These are phyloP conservation scores for Grosmannia serpens DNA, from an alignment of 2,329 filamentous ascomycete species.

Conservation along the genomic window DNA sequence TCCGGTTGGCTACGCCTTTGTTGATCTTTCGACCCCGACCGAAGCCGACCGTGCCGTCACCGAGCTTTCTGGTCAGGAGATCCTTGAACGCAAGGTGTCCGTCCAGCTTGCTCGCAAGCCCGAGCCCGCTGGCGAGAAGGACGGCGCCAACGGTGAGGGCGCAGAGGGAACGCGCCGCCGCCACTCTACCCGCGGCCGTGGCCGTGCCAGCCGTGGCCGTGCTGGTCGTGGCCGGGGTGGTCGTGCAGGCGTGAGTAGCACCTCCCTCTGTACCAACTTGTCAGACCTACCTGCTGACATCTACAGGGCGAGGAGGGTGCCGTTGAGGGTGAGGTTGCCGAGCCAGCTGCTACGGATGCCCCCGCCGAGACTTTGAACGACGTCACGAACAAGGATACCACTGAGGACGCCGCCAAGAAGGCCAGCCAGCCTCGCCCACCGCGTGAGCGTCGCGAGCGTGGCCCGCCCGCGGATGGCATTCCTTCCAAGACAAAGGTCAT, in stretches of 20 bases:
- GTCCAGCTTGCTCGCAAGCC: constrained; percentile 98
- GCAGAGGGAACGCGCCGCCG: constrained; percentile 53
- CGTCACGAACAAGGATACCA: constrained; percentile 45
- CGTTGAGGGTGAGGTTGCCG: constrained; percentile 35
- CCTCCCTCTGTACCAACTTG: background rate
- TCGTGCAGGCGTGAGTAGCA: constrained; percentile 41
- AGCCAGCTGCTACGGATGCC: constrained; percentile 33
- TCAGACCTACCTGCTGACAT: background rate
- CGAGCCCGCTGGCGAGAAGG: constrained; percentile 73
- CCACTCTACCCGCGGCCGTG: constrained; percentile 53
- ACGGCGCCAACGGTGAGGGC: constrained; percentile 66
- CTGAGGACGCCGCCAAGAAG: constrained; percentile 50
- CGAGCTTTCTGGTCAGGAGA: constrained; percentile 94
- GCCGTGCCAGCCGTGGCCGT: constrained; percentile 54
- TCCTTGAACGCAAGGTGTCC: constrained; percentile 96
- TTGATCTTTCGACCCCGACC: constrained; percentile 86
- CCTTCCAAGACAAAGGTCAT: constrained; percentile 99
- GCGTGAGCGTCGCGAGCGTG: constrained; percentile 62
- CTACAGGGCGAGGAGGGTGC: constrained; percentile 28
- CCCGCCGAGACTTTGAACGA: constrained; percentile 48
- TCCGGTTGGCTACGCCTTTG: constrained; percentile 97
- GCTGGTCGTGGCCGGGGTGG: constrained; percentile 56
- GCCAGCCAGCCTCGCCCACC: constrained; percentile 37
- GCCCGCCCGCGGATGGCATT: constrained; percentile 92
- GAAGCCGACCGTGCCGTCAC: constrained; percentile 93